Conservation (phyloP, 225 moss, liverwort and hornwort species). For the Marchantia polymorpha region DNA sequence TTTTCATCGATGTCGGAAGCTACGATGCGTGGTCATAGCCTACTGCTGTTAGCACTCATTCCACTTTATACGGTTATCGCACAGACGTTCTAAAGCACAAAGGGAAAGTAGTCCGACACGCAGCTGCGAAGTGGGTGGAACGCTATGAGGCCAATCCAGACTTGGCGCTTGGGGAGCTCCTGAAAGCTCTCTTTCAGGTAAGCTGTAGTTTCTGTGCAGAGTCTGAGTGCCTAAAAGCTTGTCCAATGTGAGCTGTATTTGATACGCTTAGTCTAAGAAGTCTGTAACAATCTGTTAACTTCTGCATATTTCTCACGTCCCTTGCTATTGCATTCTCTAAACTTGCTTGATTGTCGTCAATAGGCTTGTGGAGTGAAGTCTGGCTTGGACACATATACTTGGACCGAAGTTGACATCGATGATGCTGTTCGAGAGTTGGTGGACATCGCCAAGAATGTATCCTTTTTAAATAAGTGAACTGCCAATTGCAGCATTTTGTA, state of each 20-base stretch:
- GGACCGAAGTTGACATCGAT: slow-evolving; percentile 83
- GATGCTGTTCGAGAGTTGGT: slow-evolving; percentile 92
- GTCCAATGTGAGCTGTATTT: background rate
- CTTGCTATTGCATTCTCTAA: background rate
- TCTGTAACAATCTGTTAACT: background rate
- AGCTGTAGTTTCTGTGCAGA: background rate
- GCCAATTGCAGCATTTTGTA: background rate
- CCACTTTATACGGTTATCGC: background rate
- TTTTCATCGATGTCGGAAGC: background rate
- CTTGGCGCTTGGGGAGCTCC: slow-evolving; percentile 71
- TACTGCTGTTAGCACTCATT: background rate
- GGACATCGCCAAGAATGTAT: slow-evolving; percentile 87
- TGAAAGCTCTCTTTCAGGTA: slow-evolving; percentile 82
- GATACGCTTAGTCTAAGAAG: background rate
- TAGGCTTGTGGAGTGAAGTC: slow-evolving; percentile 92
- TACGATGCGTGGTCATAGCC: background rate
- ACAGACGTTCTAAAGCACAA: slow-evolving; percentile 77
- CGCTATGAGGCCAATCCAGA: slow-evolving; percentile 76
- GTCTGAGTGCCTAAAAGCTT: too few species aligned
- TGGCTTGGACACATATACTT: slow-evolving; percentile 58
- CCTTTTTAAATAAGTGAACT: slow-evolving; percentile 26
- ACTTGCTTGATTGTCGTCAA: background rate
- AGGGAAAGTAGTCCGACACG: slow-evolving; percentile 61
- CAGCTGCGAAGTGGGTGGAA: slow-evolving; percentile 88
- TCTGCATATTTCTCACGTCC: background rate